Percentiles rank a stretch among this genome's conserved stretches.
phyloP scores from a whole-genome alignment of 768 basidiomycete genomes.

The Butyriboletus loyo region DNA sequence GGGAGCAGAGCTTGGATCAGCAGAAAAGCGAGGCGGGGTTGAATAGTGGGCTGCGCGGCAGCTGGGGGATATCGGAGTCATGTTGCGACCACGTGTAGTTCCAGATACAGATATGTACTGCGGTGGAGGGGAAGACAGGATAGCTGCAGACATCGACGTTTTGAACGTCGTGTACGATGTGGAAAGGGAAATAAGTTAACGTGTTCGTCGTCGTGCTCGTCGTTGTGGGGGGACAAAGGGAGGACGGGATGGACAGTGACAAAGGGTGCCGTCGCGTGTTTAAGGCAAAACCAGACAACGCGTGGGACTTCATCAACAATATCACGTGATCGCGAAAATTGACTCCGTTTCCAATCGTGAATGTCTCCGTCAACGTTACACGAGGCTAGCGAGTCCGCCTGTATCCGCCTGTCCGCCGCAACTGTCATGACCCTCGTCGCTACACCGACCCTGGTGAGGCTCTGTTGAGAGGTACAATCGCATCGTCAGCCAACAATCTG shows the following conservation, averaged over 20 bases:
- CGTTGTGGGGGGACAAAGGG: conserved; percentile 20
- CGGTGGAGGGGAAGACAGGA: conserved; percentile 31
- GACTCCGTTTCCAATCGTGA: conserved; percentile 15
- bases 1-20: conserved; percentile 20
- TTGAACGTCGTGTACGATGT: conserved; percentile 7
- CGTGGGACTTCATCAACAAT: conserved; percentile 35
- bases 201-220: conserved; percentile 22
- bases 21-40: conserved; percentile 33
- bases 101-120: conserved; percentile 36
- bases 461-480: not conserved
- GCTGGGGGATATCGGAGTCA: conserved; percentile 32
- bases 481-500: not conserved
- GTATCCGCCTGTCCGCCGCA: not conserved
- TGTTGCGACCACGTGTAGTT: conserved; percentile 30
- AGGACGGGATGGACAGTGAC: conserved; percentile 6
- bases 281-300: conserved; percentile 22
- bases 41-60: conserved; percentile 32
- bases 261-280: conserved; percentile 24
- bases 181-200: conserved; percentile 12
- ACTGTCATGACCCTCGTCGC: not conserved
- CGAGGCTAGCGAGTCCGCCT: conserved; percentile 27
- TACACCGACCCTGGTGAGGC: not conserved
- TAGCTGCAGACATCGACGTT: conserved; percentile 21
- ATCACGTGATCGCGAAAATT: conserved; percentile 32
- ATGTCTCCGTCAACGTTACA: conserved; percentile 30